phyloP scores from a whole-genome alignment of 2,329 filamentous ascomycete species.

The Fusarium paranaense region DNA sequence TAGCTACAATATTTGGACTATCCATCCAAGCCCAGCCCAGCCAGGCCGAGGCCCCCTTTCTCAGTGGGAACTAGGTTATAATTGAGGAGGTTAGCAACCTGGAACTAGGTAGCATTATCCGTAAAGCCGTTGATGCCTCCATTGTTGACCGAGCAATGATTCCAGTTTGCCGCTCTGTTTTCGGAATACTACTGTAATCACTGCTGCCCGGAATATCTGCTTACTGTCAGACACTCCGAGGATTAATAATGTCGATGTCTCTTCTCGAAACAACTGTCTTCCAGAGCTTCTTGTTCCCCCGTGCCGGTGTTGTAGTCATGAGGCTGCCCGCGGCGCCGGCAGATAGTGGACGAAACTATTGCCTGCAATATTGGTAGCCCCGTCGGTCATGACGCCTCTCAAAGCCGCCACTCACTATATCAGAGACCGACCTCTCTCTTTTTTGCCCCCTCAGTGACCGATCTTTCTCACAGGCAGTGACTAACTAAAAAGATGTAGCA shows the following conservation, averaged over 20 bases:
- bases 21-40: slow-evolving; percentile 6
- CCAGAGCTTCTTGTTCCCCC: not conserved
- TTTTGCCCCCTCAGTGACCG: not conserved
- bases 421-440: not conserved
- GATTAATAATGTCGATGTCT: slow-evolving; percentile 19
- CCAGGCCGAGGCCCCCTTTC: not conserved
- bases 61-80: not conserved
- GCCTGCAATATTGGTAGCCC: not conserved
- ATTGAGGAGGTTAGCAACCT: not conserved
- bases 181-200: not conserved
- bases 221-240: slow-evolving; percentile 9
- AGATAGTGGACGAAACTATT: not conserved
- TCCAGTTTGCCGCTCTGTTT: not conserved
- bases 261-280: not conserved
- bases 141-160: not conserved
- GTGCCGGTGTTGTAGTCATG: not conserved
- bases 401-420: not conserved
- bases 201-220: not conserved
- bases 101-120: not conserved
- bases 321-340: not conserved
- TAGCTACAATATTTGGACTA: not conserved
- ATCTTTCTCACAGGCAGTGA: not conserved
- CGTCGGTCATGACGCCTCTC: not conserved
- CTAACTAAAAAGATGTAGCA: not conserved
- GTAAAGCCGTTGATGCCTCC: not conserved